Evolutionary conservation across 495 filamentous ascomycete genomes (phyloP).

Genomic region (Chaetomium tenue): DNA sequence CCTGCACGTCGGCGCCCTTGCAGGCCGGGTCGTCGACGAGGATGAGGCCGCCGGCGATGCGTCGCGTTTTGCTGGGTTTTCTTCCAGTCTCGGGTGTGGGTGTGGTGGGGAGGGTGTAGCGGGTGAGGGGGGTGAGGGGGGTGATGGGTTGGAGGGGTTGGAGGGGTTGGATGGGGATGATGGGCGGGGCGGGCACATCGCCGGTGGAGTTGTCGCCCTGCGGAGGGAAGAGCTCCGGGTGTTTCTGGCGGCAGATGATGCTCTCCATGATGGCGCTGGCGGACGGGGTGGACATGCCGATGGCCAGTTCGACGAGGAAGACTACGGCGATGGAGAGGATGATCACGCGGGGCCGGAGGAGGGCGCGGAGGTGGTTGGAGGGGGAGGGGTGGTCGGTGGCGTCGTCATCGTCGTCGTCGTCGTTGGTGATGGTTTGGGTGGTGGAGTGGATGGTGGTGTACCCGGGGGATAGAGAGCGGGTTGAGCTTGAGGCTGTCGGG

Average conservation of each 20-base stretch:
- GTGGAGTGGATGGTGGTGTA: neutral
- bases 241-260: constrained; percentile 36
- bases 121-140: neutral
- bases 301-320: constrained; percentile 34
- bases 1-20: constrained; percentile 34
- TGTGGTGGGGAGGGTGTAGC: neutral
- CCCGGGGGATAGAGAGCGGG: neutral
- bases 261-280: constrained; percentile 35
- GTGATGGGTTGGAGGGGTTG: neutral
- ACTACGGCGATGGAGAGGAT: constrained; percentile 28
- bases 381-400: neutral
- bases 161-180: neutral
- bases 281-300: constrained; percentile 27
- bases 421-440: neutral
- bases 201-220: no score
- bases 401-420: constrained; percentile 3
- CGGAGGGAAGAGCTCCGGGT: constrained; percentile 28
- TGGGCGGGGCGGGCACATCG: neutral
- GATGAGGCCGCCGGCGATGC: constrained; percentile 8
- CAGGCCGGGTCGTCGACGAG: constrained; percentile 26
- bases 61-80: neutral
- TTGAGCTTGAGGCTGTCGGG: neutral
- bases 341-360: constrained; percentile 30
- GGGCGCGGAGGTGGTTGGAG: constrained; percentile 11
- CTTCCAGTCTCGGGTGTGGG: no score